A percentile compares a stretch with the other conserved stretches of the same genome.
Evolutionary conservation across 1,139 yeast genomes (phyloP).

Genomic region (Sugiyamaella novakii): DNA sequence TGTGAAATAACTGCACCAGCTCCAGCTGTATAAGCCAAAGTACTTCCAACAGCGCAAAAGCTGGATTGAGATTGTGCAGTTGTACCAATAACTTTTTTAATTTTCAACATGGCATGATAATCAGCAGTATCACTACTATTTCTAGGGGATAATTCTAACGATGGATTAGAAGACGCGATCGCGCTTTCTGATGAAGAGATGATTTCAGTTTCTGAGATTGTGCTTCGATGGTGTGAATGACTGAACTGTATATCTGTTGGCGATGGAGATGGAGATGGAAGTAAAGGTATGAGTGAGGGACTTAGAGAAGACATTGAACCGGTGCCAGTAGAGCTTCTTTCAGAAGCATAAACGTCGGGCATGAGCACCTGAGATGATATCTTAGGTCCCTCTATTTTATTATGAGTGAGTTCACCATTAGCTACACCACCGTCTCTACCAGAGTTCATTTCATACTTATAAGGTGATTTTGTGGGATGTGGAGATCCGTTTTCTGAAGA

Average conservation of each 20-base stretch:
- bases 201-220: not conserved
- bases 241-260: not conserved
- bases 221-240: not conserved
- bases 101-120: conserved; percentile 9
- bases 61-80: conserved; percentile 46
- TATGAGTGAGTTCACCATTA: no score
- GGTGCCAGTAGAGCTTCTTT: not conserved
- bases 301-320: not conserved
- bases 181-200: not conserved
- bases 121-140: not conserved
- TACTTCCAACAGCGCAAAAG: conserved; percentile 47
- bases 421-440: no score
- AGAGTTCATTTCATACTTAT: no score
- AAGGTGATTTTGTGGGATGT: no score
- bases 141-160: not conserved
- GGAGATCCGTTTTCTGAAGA: no score
- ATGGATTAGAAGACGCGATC: not conserved
- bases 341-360: not conserved
- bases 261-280: not conserved
- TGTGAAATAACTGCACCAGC: conserved; percentile 64
- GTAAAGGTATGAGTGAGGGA: not conserved
- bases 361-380: no score
- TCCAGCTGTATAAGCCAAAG: conserved; percentile 63
- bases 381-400: no score
- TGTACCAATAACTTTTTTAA: conserved; percentile 45